These are phyloP conservation scores for Teunomyces aglyptinius DNA, from an alignment of 805 yeast genomes.

Conservation along the genomic window DNA sequence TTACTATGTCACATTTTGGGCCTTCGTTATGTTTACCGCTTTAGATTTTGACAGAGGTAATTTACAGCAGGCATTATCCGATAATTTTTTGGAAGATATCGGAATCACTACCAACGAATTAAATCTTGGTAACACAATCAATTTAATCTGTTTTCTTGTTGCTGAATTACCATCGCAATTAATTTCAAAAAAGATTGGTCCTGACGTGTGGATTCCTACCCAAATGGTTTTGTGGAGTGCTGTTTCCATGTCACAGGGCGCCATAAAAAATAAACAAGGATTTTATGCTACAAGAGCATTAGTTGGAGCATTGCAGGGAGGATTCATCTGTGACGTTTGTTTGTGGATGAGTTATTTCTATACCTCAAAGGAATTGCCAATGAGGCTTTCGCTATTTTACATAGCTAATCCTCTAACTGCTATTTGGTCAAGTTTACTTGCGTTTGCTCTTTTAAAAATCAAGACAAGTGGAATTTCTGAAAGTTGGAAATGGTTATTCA, in stretches of 20 bases:
- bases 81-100: conserved; percentile 27
- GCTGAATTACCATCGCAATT: conserved; percentile 68
- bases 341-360: conserved; percentile 37
- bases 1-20: conserved; percentile 54
- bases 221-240: conserved; percentile 27
- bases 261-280: conserved; percentile 19
- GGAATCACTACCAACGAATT: conserved; percentile 54
- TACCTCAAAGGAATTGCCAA: conserved; percentile 28
- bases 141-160: conserved; percentile 48
- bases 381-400: conserved; percentile 23
- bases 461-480: conserved; percentile 12
- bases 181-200: conserved; percentile 60
- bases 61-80: conserved; percentile 24
- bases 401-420: conserved; percentile 20
- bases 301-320: conserved; percentile 34
- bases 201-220: conserved; percentile 35
- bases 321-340: conserved; percentile 30
- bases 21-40: conserved; percentile 40
- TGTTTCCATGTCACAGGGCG: conserved; percentile 26
- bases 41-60: conserved; percentile 25
- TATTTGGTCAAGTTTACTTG: conserved; percentile 19
- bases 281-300: conserved; percentile 30
- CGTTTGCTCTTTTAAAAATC: conserved; percentile 18
- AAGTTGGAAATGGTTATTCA: conserved; percentile 28
- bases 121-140: conserved; percentile 58